Evolutionary conservation across 2,329 filamentous ascomycete species (phyloP), one percentile per base, ranked within the genome.

Genomic region (Geosmithia putterillii): DNA sequence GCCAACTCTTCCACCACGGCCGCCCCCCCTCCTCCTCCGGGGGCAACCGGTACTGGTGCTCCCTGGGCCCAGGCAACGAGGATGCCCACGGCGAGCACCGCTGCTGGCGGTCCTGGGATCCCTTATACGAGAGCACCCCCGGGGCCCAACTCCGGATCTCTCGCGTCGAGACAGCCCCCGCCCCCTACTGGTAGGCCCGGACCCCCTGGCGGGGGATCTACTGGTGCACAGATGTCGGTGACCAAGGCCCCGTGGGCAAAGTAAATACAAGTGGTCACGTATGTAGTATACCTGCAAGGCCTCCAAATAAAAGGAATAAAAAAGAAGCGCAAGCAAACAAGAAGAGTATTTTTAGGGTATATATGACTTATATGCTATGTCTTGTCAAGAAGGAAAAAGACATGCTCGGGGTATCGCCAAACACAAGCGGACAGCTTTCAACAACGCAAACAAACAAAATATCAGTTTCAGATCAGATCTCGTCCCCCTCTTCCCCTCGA

Each of bases 181-280:
- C 37, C 38, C 7, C 17, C 38, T 8, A 28, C 18, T 18, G 34
- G 21, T 17, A 25, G 8, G n/a, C n/a, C n/a, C n/a, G n/a, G n/a
- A 25, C 17, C 43, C 5, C 6, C 23, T 38, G 41, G 40, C 18
- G 44, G 8, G 4, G 60, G 54, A n/a, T 59, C 58, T 21, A 56
- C 64, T 2, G 58, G 54, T 20, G 60, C 58, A 12, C 65, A 68
- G 47, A 57, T 64, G 36, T 57, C 60, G 1, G 47, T 67, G 21
- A 71, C 68, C 6, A 69, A 64, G 49, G 68, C 68, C 14, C 69
- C 68, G 1, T 72, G 68, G 68, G 65, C 66, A 1, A 66, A 59
- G 20, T 7, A 39, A 15, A 43, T 21, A 28, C 40, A 12, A 18
- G 15, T 12, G 3, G 15, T 32, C n/a, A n/a, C n/a, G n/a, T n/a